phyloP scores from a whole-genome alignment of 1,284 basidiomycete genomes.

The Malassezia sympodialis region DNA sequence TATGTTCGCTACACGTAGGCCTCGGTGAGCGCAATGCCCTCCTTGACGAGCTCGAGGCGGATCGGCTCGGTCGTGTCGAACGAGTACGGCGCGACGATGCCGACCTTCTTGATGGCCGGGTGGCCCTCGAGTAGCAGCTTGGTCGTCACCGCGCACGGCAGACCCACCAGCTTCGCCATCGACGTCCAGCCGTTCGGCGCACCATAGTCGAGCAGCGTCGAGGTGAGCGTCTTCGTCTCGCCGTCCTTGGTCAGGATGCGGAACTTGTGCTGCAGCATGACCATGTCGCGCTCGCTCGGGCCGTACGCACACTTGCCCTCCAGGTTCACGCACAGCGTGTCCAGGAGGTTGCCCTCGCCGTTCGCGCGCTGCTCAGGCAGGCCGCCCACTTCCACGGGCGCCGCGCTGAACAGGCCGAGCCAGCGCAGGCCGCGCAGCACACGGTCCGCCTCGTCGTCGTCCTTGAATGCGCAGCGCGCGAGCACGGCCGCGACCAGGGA shows the following conservation, averaged over 20 bases:
- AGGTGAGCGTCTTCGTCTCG: slow-evolving; percentile 74
- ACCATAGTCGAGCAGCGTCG: slow-evolving; percentile 85
- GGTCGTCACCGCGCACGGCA: slow-evolving; percentile 83
- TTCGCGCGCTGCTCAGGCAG: slow-evolving; percentile 54
- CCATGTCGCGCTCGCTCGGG: slow-evolving; percentile 81
- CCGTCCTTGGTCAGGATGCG: slow-evolving; percentile 41
- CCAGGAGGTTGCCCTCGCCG: slow-evolving; percentile 72
- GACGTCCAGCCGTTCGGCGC: slow-evolving; percentile 67
- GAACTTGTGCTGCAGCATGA: slow-evolving; percentile 88
- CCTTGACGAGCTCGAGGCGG: slow-evolving; percentile 43
- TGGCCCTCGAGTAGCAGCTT: slow-evolving; percentile 62
- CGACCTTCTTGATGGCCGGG: slow-evolving; percentile 53
- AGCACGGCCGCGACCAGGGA: slow-evolving; percentile 31
- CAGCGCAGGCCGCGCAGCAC: slow-evolving; percentile 57
- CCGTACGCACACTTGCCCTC: slow-evolving; percentile 88
- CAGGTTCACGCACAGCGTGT: slow-evolving; percentile 82
- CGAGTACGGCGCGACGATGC: slow-evolving; percentile 73
- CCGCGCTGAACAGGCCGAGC: slow-evolving; percentile 75
- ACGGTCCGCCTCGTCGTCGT: slow-evolving; percentile 28
- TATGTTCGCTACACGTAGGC: slow-evolving; percentile 28
- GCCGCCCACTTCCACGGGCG: slow-evolving; percentile 50
- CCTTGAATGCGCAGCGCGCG: slow-evolving; percentile 29
- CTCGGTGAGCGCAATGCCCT: slow-evolving; percentile 46
- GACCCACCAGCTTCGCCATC: slow-evolving; percentile 88
- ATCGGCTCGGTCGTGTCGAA: slow-evolving; percentile 55